These are phyloP conservation scores for Nemania bipapillata DNA, from an alignment of 2,329 filamentous ascomycete species.

Conservation along the genomic window DNA sequence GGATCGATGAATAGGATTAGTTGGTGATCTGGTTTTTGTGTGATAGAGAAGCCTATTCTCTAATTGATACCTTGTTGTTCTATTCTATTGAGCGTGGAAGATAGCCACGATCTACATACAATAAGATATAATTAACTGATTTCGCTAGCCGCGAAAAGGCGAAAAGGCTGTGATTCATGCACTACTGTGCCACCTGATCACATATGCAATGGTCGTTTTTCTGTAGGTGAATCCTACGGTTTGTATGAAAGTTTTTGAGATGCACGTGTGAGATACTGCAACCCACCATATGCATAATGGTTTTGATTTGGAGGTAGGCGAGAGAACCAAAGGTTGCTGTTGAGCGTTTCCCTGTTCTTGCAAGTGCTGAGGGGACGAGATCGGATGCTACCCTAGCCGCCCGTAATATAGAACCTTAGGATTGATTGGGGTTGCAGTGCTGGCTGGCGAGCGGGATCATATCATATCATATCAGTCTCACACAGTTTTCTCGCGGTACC, in stretches of 20 bases:
- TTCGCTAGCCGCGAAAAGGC: not conserved
- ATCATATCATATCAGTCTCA: constrained; percentile 16
- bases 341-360: constrained; percentile 2
- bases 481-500: not conserved
- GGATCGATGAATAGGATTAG: constrained; percentile 16
- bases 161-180: not conserved
- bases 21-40: constrained; percentile 22
- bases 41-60: constrained; percentile 24
- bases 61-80: constrained; percentile 35
- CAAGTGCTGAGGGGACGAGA: constrained; percentile 18
- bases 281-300: constrained; percentile 25
- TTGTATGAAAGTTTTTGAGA: constrained; percentile 1
- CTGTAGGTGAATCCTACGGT: constrained; percentile 18
- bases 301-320: constrained; percentile 2
- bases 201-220: constrained; percentile 38
- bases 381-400: constrained; percentile 12
- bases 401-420: not conserved
- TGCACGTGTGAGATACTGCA: constrained; percentile 38
- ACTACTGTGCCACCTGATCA: constrained; percentile 28
- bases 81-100: constrained; percentile 28
- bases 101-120: constrained; percentile 27
- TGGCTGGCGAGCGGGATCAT: constrained; percentile 12
- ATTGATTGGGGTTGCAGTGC: not conserved
- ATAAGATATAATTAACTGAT: constrained; percentile 32
- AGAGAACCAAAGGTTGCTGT: not conserved